These are phyloP conservation scores for Herpetomonas tarakana DNA, from an alignment of 208 protist species.

Conservation along the genomic window DNA sequence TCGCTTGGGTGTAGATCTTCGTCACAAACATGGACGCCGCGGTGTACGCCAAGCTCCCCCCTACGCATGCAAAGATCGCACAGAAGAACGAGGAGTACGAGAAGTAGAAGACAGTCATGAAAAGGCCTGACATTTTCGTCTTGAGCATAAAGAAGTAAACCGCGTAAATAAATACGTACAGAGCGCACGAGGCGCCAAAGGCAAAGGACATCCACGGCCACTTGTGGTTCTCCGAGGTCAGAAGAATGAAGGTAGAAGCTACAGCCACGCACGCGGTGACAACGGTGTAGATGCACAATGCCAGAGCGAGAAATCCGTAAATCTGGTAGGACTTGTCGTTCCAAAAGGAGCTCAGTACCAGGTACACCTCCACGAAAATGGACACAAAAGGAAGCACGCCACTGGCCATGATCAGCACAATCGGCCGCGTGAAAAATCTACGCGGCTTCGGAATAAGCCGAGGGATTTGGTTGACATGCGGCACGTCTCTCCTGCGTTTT, in stretches of 20 bases:
- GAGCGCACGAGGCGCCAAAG: conserved; percentile 61
- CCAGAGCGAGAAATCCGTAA: conserved; percentile 94
- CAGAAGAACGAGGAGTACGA: conserved; percentile 3
- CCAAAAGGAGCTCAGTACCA: conserved; percentile 95
- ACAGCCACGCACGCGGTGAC: conserved; percentile 89
- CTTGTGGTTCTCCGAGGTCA: conserved; percentile 91
- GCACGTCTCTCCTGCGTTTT: conserved; percentile 30
- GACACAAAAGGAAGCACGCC: conserved; percentile 94
- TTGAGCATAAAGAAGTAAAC: conserved; percentile 91
- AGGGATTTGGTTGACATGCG: conserved; percentile 92
- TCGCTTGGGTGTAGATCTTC: conserved; percentile 45
- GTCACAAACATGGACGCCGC: conserved; percentile 39
- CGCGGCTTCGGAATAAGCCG: conserved; percentile 85
- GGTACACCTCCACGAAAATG: conserved; percentile 96
- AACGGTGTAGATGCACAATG: conserved; percentile 88
- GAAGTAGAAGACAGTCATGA: conserved; percentile 89
- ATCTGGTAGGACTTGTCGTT: conserved; percentile 97
- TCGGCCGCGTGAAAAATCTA: conserved; percentile 33
- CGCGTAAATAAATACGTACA: conserved; percentile 91
- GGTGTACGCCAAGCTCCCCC: conserved; percentile 38
- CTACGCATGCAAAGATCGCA: conserved; percentile 25
- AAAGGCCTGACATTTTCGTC: conserved; percentile 89
- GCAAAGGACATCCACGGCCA: conserved; percentile 94
- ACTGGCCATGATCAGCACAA: conserved; percentile 51
- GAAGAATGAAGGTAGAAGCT: conserved; percentile 89